Evolutionary conservation across 108 stramenopile genomes (phyloP), one percentile per base, ranked within the genome.

Genomic region (Craspedostauros australis): DNA sequence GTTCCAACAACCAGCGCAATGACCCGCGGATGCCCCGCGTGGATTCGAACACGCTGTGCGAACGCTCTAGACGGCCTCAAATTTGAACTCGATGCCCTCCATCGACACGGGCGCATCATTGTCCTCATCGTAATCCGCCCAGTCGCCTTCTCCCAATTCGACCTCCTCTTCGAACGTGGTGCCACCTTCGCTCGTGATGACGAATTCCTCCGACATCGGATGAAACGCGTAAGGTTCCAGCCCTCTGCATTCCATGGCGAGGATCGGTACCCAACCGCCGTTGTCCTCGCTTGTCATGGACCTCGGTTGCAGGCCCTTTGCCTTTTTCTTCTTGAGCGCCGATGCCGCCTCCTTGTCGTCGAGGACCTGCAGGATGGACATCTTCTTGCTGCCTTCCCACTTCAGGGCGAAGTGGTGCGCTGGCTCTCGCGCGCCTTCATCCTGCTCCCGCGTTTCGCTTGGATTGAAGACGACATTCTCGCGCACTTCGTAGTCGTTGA

Each of bases 91-190:
- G 41, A 88, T 73, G 6, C 72, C 72, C 55, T 69, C 70, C 8
- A 88, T 48, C 9, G 78, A 72, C 2, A 91, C 84, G 1, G 77
- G 52, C 23, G 32, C 57, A 62, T 91, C 90, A 30, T 88, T 79
- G 26, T 86, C 90, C 24, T 73, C 86, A 59, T 91, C 90, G 46
- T 86, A 91, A n/a, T 91, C 90, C 0, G 76, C 84, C 90, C 90
- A 91, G 52, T 91, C 90, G 7, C 78, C 78, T 19, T 91, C 90
- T 7, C 70, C 68, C n/a, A 91, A 52, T 54, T 86, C 90, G 20
- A 87, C 81, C 62, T 84, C 90, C 53, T 81, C 78, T 25, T 85
- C 79, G 62, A 87, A 87, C 30, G 53, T 50, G 36, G 21, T 43
- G 26, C 86, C 86, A 45, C 79, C 81, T 46, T 72, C 66, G 50